Conservation (phyloP, 768 basidiomycete genomes). For the Pholiota conissans region DNA sequence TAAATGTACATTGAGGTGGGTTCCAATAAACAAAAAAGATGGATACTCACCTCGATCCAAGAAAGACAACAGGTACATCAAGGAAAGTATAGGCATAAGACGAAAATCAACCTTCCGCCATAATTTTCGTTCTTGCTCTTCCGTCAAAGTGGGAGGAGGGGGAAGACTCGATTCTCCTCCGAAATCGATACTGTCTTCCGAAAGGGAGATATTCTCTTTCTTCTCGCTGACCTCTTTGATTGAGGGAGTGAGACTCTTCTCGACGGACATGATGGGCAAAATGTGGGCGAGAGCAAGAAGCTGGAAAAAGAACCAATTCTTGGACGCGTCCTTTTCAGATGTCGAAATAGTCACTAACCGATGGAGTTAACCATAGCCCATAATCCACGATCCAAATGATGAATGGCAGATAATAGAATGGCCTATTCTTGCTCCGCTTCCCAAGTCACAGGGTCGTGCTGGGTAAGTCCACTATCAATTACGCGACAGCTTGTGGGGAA, state of each 20-base stretch:
- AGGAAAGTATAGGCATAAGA: constrained; percentile 55
- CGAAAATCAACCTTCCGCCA: constrained; percentile 60
- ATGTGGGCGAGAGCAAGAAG: constrained; percentile 3
- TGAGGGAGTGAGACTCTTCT: constrained; percentile 15
- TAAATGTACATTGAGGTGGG: neutral
- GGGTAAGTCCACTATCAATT: neutral
- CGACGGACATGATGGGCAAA: constrained; percentile 17
- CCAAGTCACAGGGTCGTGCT: neutral
- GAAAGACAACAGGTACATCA: constrained; percentile 66
- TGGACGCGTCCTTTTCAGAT: constrained; percentile 5
- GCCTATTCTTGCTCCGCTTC: constrained; percentile 2
- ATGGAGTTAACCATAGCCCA: constrained; percentile 6
- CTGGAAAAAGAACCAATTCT: neutral
- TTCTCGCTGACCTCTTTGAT: constrained; percentile 14
- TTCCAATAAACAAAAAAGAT: neutral
- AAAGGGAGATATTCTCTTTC: constrained; percentile 18
- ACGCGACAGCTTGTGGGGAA: constrained; percentile 7
- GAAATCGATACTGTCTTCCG: constrained; percentile 32
- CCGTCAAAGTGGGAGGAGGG: constrained; percentile 44
- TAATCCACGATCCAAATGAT: neutral
- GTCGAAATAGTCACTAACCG: neutral
- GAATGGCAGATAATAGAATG: neutral
- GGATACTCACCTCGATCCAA: constrained; percentile 57
- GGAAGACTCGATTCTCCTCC: constrained; percentile 46
- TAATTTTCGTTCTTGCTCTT: constrained; percentile 50